Evolutionary conservation across 495 filamentous ascomycete species (phyloP), one percentile per base, ranked within the genome.

Genomic region (Neurospora sublineolata): DNA sequence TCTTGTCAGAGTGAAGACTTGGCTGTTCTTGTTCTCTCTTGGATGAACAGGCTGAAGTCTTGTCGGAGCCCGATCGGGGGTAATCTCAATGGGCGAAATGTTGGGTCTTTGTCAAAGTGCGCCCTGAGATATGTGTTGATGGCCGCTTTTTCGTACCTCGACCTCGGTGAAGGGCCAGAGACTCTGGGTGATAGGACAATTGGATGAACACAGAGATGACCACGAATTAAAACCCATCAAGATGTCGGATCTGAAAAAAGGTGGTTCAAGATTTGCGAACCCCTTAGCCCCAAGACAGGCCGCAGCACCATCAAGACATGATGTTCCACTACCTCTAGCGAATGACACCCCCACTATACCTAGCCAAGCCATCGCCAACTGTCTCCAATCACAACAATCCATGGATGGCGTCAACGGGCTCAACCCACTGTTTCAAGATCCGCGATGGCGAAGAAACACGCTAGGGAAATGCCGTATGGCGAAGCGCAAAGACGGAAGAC

Each of bases 1-100:
- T 83, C 33, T 18, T 68, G 20, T 11, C n/a, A 36, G 23, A 58
- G 46, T 7, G 20, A 27, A 27, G n/a, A 52, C 44, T 33, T 60
- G 52, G 52, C 5, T 33, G 12, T 60, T 27, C 14, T 60, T 60
- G 12, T 30, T 60, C 11, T 64, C 27, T 36, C 27, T 64, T 33
- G 52, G 12, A 18, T 33, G 27, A 14, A 60, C 11, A 12, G 33
- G 60, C 40, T 70, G 71, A 37, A 72, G 70, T 38, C 14, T n/a
- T 67, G 44, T 71, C 37, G 70, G 69, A 52, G 27, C 39, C 68
- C 30, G 64, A 64, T 4, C 14, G n/a, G 39, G 37, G 27, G 33
- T 9, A 27, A 16, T 33, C 27, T 64, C 27, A 36, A 64, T 14
- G 30, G 52, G 12, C 14, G 52, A 18, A 2, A 64, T 64, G 27